These are phyloP conservation scores for Trapa bicornis DNA, from an alignment of 345 rosid genomes.

Conservation along the genomic window DNA sequence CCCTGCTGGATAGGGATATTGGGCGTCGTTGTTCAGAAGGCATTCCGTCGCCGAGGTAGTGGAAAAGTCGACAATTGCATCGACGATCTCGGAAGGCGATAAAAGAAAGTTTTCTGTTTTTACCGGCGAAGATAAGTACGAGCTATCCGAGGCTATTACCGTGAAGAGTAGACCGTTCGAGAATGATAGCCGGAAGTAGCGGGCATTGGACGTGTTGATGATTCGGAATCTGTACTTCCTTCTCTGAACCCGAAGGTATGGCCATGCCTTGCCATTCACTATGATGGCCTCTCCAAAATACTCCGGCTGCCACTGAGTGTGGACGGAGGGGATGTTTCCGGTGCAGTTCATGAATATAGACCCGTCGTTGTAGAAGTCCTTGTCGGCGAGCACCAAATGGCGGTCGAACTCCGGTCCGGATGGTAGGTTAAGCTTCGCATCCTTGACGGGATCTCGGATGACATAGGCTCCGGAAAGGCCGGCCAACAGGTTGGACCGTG, in stretches of 20 bases:
- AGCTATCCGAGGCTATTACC: slow-evolving; percentile 6
- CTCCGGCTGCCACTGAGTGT: slow-evolving; percentile 5
- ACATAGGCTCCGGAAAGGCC: slow-evolving; percentile 11
- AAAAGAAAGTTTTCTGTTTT: background rate
- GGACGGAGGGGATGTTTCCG: slow-evolving; percentile 12
- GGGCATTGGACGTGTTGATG: slow-evolving; percentile 13
- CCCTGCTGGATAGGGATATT: slow-evolving; percentile 13
- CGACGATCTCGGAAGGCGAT: slow-evolving; percentile 8
- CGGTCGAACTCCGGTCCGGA: slow-evolving; percentile 10
- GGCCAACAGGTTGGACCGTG: slow-evolving; percentile 16
- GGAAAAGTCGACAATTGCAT: slow-evolving; percentile 12
- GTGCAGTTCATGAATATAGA: slow-evolving; percentile 15
- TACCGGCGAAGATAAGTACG: too few relatives aligned
- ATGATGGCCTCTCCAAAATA: slow-evolving; percentile 9
- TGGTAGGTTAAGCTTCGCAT: slow-evolving; percentile 7
- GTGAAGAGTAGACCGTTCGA: slow-evolving; percentile 10
- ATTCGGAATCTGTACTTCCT: slow-evolving; percentile 13
- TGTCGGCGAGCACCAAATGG: slow-evolving; percentile 13
- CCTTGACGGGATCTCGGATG: slow-evolving; percentile 5
- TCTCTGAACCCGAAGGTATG: slow-evolving; percentile 8
- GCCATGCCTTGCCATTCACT: slow-evolving; percentile 19
- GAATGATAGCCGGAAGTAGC: slow-evolving; percentile 3
- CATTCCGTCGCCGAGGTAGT: background rate
- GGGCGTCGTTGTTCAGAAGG: slow-evolving; percentile 5
- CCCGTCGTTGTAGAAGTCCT: slow-evolving; percentile 13